Conservation (phyloP, 768 basidiomycete species). For the Pisolithus sp. region DNA sequence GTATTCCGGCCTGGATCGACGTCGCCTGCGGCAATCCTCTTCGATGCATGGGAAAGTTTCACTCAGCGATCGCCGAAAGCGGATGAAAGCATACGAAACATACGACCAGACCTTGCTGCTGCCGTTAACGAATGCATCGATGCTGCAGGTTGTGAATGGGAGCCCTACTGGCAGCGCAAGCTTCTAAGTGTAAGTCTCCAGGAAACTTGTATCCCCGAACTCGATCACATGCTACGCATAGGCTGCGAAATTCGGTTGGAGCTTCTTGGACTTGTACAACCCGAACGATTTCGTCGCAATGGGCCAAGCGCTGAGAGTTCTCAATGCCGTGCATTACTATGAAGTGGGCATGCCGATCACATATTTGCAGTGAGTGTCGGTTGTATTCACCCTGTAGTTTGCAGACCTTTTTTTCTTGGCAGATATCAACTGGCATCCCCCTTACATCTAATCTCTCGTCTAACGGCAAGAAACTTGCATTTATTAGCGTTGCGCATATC, state of each 20-base stretch:
- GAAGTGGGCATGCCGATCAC: slow-evolving; percentile 93
- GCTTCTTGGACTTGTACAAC: slow-evolving; percentile 89
- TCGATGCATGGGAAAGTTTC: slow-evolving; percentile 89
- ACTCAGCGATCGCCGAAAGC: slow-evolving; percentile 80
- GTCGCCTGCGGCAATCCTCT: slow-evolving; percentile 85
- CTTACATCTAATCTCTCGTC: slow-evolving; percentile 69
- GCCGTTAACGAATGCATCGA: slow-evolving; percentile 92
- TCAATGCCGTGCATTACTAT: slow-evolving; percentile 88
- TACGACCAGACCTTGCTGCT: slow-evolving; percentile 75
- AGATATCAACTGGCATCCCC: slow-evolving; percentile 84
- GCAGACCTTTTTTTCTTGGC: slow-evolving; percentile 4
- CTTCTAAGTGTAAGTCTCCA: slow-evolving; percentile 62
- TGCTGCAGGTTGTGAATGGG: slow-evolving; percentile 90
- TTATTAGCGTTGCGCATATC: slow-evolving; percentile 90
- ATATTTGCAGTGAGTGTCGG: slow-evolving; percentile 67
- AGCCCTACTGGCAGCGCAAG: slow-evolving; percentile 81
- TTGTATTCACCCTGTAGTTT: background rate
- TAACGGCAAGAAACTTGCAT: slow-evolving; percentile 85
- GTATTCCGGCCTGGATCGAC: slow-evolving; percentile 92
- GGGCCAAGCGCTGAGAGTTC: slow-evolving; percentile 87
- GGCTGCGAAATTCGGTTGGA: slow-evolving; percentile 96
- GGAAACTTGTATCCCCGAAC: background rate
- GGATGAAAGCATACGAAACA: slow-evolving; percentile 85
- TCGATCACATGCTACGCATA: slow-evolving; percentile 23
- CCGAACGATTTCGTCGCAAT: slow-evolving; percentile 88